A percentile compares a stretch with the other conserved stretches of the same genome.
phyloP scores from a whole-genome alignment of 768 basidiomycete genomes.

The Suillus weaverae region DNA sequence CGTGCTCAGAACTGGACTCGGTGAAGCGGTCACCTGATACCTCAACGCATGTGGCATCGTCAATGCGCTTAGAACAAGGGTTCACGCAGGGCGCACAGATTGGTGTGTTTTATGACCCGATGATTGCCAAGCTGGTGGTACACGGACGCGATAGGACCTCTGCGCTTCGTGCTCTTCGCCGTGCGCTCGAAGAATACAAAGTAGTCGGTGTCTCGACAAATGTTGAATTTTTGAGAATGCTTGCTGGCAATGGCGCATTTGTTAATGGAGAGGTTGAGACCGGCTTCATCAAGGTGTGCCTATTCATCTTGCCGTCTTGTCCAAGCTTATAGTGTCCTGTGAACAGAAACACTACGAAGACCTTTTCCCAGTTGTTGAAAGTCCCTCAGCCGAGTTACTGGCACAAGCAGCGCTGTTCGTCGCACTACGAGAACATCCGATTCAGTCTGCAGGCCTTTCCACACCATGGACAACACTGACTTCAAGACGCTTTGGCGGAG shows the following conservation, averaged over 20 bases:
- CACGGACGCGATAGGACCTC: conserved; percentile 83
- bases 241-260: conserved; percentile 80
- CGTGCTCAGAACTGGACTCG: conserved; percentile 13
- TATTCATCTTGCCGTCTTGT: conserved; percentile 5
- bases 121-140: conserved; percentile 91
- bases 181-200: conserved; percentile 83
- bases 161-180: conserved; percentile 76
- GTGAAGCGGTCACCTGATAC: conserved; percentile 21
- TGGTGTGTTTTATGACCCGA: conserved; percentile 87
- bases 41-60: conserved; percentile 42
- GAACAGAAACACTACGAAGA: conserved; percentile 77
- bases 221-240: conserved; percentile 77
- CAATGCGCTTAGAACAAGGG: conserved; percentile 88
- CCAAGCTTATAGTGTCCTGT: background rate
- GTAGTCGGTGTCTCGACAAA: conserved; percentile 93
- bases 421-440: conserved; percentile 59
- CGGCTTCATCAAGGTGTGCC: conserved; percentile 75
- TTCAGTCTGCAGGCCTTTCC: conserved; percentile 23
- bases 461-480: conserved; percentile 73
- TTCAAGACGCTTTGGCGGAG: conserved; percentile 79
- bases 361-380: conserved; percentile 68
- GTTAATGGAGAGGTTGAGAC: conserved; percentile 83
- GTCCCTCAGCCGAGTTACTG: conserved; percentile 62
- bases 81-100: conserved; percentile 79
- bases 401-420: conserved; percentile 82